A percentile compares a stretch with the other conserved stretches of the same genome.
Conservation (phyloP, 306 rosid genomes). For the Trichosanthes cucumerina region DNA sequence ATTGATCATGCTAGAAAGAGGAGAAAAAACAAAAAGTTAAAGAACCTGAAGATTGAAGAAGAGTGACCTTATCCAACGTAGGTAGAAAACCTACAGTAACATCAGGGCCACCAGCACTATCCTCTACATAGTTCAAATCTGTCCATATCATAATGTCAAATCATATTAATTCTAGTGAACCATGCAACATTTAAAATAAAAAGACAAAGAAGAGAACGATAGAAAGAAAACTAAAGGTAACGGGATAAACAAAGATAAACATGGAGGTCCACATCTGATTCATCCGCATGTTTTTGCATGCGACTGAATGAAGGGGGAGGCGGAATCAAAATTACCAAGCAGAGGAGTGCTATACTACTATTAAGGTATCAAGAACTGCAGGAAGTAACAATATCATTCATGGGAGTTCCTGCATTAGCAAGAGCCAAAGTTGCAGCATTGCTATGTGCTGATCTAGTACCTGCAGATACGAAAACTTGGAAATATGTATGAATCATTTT, state of each 20-base stretch:
- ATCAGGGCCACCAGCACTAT: constrained; percentile 97
- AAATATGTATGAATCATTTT: no score
- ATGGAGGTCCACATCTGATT: not conserved
- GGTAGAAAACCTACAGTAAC: constrained; percentile 80
- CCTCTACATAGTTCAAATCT: constrained; percentile 89
- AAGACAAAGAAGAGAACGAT: not conserved
- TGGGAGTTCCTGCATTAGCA: constrained; percentile 90
- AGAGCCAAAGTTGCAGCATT: constrained; percentile 96
- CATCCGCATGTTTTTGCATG: not conserved
- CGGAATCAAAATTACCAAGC: constrained; percentile 40
- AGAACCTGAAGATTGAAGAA: constrained; percentile 86
- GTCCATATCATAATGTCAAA: constrained; percentile 17
- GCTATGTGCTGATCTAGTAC: constrained; percentile 88
- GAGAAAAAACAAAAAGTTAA: not conserved
- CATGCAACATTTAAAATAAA: not conserved
- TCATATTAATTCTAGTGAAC: not conserved
- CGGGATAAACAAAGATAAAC: not conserved
- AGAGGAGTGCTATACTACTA: constrained; percentile 37
- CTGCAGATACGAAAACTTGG: constrained; percentile 19
- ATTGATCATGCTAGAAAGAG: not conserved
- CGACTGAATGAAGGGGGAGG: not conserved
- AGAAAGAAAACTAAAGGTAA: not conserved
- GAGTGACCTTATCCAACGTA: constrained; percentile 75
- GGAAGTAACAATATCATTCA: constrained; percentile 87
- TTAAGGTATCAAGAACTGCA: constrained; percentile 90